Evolutionary conservation across 441 rosid genomes (phyloP).

Genomic region (Gossypium schwendimanii): DNA sequence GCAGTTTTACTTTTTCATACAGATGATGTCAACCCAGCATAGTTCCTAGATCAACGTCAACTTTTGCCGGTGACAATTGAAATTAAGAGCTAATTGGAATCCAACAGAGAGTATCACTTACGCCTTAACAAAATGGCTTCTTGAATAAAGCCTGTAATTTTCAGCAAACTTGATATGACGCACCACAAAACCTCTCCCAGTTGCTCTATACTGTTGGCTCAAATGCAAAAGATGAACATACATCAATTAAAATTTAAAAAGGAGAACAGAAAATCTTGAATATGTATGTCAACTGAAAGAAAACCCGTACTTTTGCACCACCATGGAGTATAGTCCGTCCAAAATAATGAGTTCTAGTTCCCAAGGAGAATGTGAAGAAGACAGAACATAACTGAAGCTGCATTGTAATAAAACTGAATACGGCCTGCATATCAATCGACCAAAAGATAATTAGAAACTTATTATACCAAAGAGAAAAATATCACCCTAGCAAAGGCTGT

Average conservation of each 20-base stretch:
- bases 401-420: constrained; percentile 92
- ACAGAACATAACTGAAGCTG: constrained; percentile 93
- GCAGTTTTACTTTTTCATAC: background rate
- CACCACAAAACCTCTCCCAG: constrained; percentile 97
- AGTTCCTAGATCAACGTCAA: background rate
- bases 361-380: constrained; percentile 94
- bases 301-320: constrained; percentile 72
- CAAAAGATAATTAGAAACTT: constrained; percentile 2
- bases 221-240: constrained; percentile 13
- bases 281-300: constrained; percentile 1
- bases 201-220: constrained; percentile 78
- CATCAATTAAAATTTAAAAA: constrained; percentile 6
- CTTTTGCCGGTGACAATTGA: background rate
- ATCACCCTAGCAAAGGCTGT: background rate
- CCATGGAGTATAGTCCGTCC: constrained; percentile 99
- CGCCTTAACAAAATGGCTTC: constrained; percentile 99
- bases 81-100: background rate
- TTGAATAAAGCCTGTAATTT: constrained; percentile 89
- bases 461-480: background rate
- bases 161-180: constrained; percentile 97
- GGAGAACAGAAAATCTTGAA: background rate
- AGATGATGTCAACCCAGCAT: background rate
- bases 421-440: constrained; percentile 56
- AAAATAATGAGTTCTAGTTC: constrained; percentile 94
- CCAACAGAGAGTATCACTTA: constrained; percentile 31